Evolutionary conservation across 2,329 filamentous ascomycete species (phyloP).

Genomic region (Colletotrichum sp.): DNA sequence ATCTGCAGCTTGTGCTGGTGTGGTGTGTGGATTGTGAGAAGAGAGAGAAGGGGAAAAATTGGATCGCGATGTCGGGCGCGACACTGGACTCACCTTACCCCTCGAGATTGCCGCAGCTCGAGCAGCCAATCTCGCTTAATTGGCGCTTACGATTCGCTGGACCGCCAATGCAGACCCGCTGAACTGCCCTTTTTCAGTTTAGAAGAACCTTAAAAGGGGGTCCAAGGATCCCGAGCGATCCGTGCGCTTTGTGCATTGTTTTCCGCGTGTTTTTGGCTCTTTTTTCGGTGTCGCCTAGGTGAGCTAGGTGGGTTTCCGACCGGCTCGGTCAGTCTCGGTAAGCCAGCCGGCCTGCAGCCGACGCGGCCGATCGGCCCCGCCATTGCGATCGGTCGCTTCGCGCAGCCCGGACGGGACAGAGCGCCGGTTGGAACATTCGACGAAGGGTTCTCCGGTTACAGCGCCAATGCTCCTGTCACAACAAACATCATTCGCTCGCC

Average conservation of each 20-base stretch:
- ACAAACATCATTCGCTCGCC: not conserved
- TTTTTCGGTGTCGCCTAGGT: not conserved
- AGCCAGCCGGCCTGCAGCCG: not conserved
- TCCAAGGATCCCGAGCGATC: not conserved
- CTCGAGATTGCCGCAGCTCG: not conserved
- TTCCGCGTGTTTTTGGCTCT: not conserved
- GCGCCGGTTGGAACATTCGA: not conserved
- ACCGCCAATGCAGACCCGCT: not conserved
- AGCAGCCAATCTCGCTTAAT: constrained; percentile 11
- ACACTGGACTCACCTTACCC: not conserved
- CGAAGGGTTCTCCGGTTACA: not conserved
- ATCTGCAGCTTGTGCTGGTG: constrained; percentile 9
- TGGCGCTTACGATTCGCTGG: not conserved
- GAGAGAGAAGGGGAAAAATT: not conserved
- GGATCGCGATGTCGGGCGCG: not conserved
- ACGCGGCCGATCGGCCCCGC: not conserved
- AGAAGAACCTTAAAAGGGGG: not conserved
- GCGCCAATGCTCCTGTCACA: not conserved
- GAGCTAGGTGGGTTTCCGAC: not conserved
- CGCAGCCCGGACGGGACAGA: not conserved
- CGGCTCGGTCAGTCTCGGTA: not conserved
- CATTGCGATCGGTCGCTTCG: not conserved
- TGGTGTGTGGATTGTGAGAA: constrained; percentile 3
- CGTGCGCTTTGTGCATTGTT: not conserved
- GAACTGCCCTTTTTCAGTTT: not conserved